A percentile compares a stretch with the other conserved stretches of the same genome.
Evolutionary conservation across 2,329 filamentous ascomycete species (phyloP).

Genomic region (Didymella glomerata): DNA sequence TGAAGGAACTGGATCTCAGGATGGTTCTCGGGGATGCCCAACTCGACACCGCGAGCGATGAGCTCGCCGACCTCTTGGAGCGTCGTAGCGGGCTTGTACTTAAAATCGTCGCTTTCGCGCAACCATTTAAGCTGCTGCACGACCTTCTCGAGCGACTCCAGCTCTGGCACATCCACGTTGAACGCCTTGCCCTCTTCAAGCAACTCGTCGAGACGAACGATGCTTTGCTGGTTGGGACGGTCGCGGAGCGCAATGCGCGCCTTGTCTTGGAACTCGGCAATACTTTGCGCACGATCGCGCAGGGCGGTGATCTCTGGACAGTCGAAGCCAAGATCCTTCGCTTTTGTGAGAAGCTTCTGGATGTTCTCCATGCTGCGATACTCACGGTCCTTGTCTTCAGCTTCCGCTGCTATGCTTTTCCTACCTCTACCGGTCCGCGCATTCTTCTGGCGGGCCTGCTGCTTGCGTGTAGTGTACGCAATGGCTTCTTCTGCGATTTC

Average conservation of each 20-base stretch:
- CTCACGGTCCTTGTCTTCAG: conserved; percentile 84
- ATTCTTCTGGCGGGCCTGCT: conserved; percentile 95
- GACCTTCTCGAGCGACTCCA: conserved; percentile 80
- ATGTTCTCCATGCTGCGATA: conserved; percentile 90
- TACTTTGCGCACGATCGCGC: conserved; percentile 83
- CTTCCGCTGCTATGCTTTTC: conserved; percentile 68
- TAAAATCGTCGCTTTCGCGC: conserved; percentile 73
- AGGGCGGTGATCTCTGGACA: conserved; percentile 88
- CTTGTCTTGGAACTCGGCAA: conserved; percentile 82
- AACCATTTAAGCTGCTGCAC: conserved; percentile 91
- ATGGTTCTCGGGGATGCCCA: conserved; percentile 81
- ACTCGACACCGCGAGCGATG: conserved; percentile 76
- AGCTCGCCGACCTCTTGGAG: conserved; percentile 81
- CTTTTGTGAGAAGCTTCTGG: conserved; percentile 80
- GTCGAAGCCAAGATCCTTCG: conserved; percentile 89
- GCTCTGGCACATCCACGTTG: conserved; percentile 89
- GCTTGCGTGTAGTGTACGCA: conserved; percentile 95
- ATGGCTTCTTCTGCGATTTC: conserved; percentile 98
- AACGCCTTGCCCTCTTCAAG: conserved; percentile 89
- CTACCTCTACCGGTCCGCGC: conserved; percentile 84
- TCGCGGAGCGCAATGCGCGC: conserved; percentile 76
- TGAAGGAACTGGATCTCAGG: conserved; percentile 79
- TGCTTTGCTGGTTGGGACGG: conserved; percentile 56
- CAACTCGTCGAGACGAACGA: conserved; percentile 84
- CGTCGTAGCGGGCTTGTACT: conserved; percentile 69